phyloP scores from a whole-genome alignment of 2,329 filamentous ascomycete species.

The Eutypa lata region DNA sequence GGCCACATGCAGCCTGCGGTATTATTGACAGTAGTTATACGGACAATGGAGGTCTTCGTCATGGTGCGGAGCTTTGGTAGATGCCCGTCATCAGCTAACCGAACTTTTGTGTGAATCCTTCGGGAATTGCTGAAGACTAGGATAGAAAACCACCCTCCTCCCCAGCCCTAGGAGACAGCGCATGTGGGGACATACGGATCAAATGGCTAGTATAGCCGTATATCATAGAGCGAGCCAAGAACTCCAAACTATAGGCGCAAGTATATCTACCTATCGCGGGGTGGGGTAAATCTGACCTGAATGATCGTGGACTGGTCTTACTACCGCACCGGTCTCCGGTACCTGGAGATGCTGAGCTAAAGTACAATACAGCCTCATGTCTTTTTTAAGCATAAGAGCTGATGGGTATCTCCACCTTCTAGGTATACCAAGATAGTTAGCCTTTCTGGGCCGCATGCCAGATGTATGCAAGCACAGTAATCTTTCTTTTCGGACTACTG shows the following conservation, averaged over 20 bases:
- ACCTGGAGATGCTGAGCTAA: neutral
- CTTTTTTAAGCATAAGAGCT: neutral
- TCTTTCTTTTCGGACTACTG: no score
- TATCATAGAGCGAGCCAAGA: no score
- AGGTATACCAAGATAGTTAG: no score
- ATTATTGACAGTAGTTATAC: neutral
- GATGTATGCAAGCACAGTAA: no score
- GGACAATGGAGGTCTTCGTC: neutral
- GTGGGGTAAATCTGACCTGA: neutral
- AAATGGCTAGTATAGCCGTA: no score
- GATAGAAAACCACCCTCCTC: neutral
- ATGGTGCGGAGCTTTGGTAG: neutral
- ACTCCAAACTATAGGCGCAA: no score
- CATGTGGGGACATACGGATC: neutral
- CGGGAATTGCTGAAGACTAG: neutral
- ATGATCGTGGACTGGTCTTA: neutral
- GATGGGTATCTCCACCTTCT: neutral
- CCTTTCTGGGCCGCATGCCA: no score
- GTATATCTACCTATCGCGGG: no score
- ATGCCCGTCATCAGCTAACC: neutral
- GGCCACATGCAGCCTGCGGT: neutral
- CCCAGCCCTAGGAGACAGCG: neutral
- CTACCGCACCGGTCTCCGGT: neutral
- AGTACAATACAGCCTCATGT: neutral
- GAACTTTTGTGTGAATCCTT: neutral